phyloP scores from a whole-genome alignment of 2,329 filamentous ascomycete genomes.

The Xylariales sp. region DNA sequence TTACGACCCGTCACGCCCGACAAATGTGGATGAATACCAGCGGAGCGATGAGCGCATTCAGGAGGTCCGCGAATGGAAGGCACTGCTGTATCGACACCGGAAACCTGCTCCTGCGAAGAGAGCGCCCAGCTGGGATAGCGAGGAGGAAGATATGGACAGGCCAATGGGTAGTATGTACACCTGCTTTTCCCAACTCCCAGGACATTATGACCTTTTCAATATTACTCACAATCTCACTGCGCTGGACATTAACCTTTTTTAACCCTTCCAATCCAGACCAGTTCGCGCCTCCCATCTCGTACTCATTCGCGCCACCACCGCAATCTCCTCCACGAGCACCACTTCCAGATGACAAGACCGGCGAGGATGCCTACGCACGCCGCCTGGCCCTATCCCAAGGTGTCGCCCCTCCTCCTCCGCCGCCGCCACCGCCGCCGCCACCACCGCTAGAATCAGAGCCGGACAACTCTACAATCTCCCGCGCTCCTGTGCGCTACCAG shows the following conservation, averaged over 20 bases:
- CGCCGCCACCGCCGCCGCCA: constrained; percentile 15
- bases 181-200: not conserved
- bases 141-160: constrained; percentile 26
- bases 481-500: constrained; percentile 72
- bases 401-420: constrained; percentile 20
- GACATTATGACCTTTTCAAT: not conserved
- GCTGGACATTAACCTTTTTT: no score
- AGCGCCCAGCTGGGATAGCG: constrained; percentile 27
- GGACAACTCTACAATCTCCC: constrained; percentile 62
- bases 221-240: no score
- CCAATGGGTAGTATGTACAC: constrained; percentile 13
- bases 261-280: constrained; percentile 35
- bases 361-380: constrained; percentile 65
- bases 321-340: constrained; percentile 41
- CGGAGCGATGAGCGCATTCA: constrained; percentile 77
- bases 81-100: constrained; percentile 69
- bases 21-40: constrained; percentile 79
- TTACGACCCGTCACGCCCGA: constrained; percentile 80
- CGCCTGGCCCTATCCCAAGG: constrained; percentile 54
- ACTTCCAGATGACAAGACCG: constrained; percentile 54
- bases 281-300: constrained; percentile 56
- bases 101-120: constrained; percentile 34
- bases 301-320: constrained; percentile 54
- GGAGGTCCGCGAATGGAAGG: constrained; percentile 83
- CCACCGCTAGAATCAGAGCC: constrained; percentile 19